Base-by-base conservation (phyloP, 1,284 basidiomycete genomes). In the Sanguinoderma infundibulare region DNA sequence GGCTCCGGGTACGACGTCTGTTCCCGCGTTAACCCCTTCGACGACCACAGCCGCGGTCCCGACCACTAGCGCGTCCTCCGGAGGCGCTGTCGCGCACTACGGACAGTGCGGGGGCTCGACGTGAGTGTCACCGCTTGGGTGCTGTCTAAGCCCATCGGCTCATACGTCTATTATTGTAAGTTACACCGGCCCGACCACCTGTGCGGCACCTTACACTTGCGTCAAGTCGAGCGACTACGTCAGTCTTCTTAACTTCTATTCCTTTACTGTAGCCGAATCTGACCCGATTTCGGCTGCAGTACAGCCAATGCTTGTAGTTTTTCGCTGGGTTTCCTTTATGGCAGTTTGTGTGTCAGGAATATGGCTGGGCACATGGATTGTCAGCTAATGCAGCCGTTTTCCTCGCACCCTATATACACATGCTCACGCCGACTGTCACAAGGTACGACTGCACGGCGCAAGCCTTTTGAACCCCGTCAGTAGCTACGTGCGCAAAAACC, bases 51-150 rank as follows among this genome's bases (percentile, higher is more conserved):
- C 71, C 0, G 55, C 71, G 8, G 40, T 71, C 12, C 55, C 70
- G 6, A 52, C 64, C 7, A 61, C 72, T 30, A 52, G 32, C 8
- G 59, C 69, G 15, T 47, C 69, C 12, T 44, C 66, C 40, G 55
- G 67, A 5, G 74, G 72, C 1, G 71, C 73, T 8, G 78, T 74
- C 15, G 65, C 68, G 24, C 77, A 78, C 1, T 79, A 72, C 36
- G 79, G 70, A 0, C 78, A 79, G 61, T 79, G 78, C 55, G 78
- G 79, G 20, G 78, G 79, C 46, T 56, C 60, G 36, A 66, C 69
- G 75, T 78, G 61, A 51, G 72, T 67, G 5, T 42, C 57, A n/a
- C 4, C 14, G 17, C 8, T 30, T 53, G 28, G 26, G 14, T 9
- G 12, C 17, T 17, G 40, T 32, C 14, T 24, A 7, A 30, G 34